Conservation (phyloP, 2,329 filamentous ascomycete genomes). For the Alternaria sp. region DNA sequence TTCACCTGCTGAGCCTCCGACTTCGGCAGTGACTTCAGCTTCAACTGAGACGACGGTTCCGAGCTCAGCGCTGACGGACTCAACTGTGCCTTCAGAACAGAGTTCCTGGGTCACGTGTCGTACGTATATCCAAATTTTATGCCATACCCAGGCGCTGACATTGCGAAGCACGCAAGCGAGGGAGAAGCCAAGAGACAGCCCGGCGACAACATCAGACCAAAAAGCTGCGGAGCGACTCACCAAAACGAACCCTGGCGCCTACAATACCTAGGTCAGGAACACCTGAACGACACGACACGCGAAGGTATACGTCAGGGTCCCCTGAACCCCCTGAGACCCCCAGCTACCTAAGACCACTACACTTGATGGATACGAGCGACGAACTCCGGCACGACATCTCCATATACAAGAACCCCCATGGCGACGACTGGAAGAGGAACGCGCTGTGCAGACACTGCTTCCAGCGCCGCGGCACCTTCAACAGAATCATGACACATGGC, state of each 20-base stretch:
- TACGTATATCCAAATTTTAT: background rate
- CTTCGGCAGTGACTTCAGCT: slow-evolving; percentile 19
- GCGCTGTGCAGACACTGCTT: slow-evolving; percentile 40
- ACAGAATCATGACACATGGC: slow-evolving; percentile 27
- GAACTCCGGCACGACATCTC: slow-evolving; percentile 19
- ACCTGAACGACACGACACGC: background rate
- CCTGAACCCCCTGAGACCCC: slow-evolving; percentile 22
- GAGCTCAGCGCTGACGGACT: background rate
- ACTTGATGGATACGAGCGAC: slow-evolving; percentile 29
- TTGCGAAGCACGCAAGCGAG: background rate
- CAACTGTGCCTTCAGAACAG: background rate
- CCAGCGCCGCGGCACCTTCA: slow-evolving; percentile 31
- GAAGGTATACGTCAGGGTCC: slow-evolving; percentile 4
- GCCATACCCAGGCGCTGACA: background rate
- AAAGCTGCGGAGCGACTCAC: background rate
- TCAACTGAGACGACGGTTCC: slow-evolving; percentile 7
- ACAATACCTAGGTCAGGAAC: background rate
- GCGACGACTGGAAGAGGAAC: slow-evolving; percentile 27
- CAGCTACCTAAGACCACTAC: slow-evolving; percentile 32
- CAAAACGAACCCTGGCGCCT: background rate
- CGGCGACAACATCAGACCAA: background rate
- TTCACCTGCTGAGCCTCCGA: slow-evolving; percentile 21
- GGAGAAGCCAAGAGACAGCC: background rate
- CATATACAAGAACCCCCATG: slow-evolving; percentile 35
- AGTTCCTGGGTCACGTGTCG: background rate